A percentile compares a stretch with the other conserved stretches of the same genome.
phyloP scores from a whole-genome alignment of 2,329 filamentous ascomycete species.

The Diaporthe citriasiana region DNA sequence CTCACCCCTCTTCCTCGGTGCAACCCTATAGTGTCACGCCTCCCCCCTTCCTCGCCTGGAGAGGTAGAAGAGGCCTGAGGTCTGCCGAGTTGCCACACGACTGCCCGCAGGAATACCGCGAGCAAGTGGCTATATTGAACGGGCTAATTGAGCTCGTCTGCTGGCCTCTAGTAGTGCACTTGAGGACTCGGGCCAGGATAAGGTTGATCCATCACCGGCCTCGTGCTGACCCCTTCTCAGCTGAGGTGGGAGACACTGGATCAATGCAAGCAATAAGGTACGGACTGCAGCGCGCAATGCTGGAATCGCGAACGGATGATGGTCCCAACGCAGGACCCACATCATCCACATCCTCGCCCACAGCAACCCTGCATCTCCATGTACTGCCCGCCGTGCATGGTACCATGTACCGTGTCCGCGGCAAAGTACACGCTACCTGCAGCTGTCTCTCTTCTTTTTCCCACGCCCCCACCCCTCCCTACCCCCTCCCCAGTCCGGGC shows the following conservation, averaged over 20 bases:
- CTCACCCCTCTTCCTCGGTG: slow-evolving; percentile 41
- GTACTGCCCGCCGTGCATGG: slow-evolving; percentile 17
- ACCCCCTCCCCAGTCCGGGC: slow-evolving; percentile 6
- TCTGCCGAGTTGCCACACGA: slow-evolving; percentile 18
- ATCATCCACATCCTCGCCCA: slow-evolving; percentile 19
- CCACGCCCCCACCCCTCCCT: background rate
- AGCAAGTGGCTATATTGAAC: slow-evolving; percentile 5
- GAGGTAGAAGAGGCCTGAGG: slow-evolving; percentile 28
- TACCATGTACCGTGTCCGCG: background rate
- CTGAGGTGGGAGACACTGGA: slow-evolving; percentile 30
- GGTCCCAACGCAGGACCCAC: slow-evolving; percentile 35
- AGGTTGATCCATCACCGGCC: slow-evolving; percentile 21
- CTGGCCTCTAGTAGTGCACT: background rate
- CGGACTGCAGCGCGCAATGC: slow-evolving; percentile 10
- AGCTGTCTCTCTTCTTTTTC: slow-evolving; percentile 20
- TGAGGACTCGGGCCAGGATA: background rate
- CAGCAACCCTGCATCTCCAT: slow-evolving; percentile 33
- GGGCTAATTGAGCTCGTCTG: background rate
- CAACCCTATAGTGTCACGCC: slow-evolving; percentile 42
- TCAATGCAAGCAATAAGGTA: slow-evolving; percentile 35
- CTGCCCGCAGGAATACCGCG: background rate
- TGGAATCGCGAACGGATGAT: slow-evolving; percentile 35
- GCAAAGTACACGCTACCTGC: slow-evolving; percentile 25
- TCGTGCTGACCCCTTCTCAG: slow-evolving; percentile 30
- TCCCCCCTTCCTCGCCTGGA: slow-evolving; percentile 30